Base-by-base conservation (phyloP, 1,139 yeast genomes). In the Candida tetrigidarum region DNA sequence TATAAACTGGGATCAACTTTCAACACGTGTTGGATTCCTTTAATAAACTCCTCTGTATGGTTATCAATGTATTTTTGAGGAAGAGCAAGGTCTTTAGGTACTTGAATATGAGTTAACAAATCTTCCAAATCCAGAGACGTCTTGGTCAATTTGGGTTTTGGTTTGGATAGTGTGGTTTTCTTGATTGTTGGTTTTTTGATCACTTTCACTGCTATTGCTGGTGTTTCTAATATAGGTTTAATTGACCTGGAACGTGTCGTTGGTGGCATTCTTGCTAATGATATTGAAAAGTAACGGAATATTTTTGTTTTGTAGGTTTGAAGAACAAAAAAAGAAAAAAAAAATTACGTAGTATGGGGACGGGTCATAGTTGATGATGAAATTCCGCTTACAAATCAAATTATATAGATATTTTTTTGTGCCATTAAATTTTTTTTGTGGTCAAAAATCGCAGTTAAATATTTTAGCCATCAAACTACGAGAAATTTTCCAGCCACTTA, bases 1-100 rank as follows among this genome's bases (percentile, higher is more conserved):
- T 73, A 74, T 37, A 75, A 59, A 3, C 67, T 52, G 0, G 82
- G 79, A 49, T 81, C 86, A 9, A 64, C 56, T 4, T 51, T 45
- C 3, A 81, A 45, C 4, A 80, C 59, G 48, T 66, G 67, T 3
- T 67, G 50, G 12, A 78, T 56, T 0, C 81, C 85, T 15, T 62
- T 51, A 16, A 72, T 61, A 52, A 81, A 81, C 14, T 63, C 68
- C 0, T 71, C 67, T 1, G 66, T 61, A 53, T 84, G 88, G 33
- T 46, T 59, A 0, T 62, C 61, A 4, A 65, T 54, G 52, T 74
- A 83, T 1, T 54, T 63, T 4, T 51, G 47, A 0, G 86, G 84
- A 3, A 81, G 57, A 7, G 50, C 44, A 11, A 60, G 49, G 43
- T 64, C 64, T 2, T 49, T 41, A 0, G 75, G 72, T 3, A 62